phyloP scores from a whole-genome alignment of 495 filamentous ascomycete genomes.

The Trichoderma reesei region DNA sequence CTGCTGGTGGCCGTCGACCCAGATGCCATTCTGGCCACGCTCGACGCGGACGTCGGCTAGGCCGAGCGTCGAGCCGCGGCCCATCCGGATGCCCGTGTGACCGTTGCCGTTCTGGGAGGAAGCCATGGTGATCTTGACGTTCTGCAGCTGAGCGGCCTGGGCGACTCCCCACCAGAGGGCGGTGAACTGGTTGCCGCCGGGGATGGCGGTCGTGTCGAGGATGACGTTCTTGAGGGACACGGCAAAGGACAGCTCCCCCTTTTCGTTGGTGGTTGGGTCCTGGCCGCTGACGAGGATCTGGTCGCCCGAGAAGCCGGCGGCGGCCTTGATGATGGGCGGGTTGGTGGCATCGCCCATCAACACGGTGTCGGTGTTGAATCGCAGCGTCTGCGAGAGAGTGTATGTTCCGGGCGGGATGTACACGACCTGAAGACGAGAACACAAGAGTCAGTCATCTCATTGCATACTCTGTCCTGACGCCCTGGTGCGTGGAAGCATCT shows the following conservation, averaged over 20 bases:
- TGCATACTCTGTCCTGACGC: no score
- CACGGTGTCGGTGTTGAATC: conserved; percentile 48
- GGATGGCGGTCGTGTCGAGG: conserved; percentile 52
- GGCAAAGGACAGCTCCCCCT: conserved; percentile 41
- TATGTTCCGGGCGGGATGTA: conserved; percentile 60
- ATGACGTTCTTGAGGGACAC: conserved; percentile 60
- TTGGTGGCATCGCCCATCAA: conserved; percentile 59
- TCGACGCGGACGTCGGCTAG: conserved; percentile 28
- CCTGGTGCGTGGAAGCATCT: no score
- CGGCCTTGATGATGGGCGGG: conserved; percentile 52
- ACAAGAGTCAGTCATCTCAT: not conserved
- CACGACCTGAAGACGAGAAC: conserved; percentile 31
- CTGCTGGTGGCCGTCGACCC: conserved; percentile 58
- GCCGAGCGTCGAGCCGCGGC: conserved; percentile 38
- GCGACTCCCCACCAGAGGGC: conserved; percentile 67
- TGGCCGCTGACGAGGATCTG: conserved; percentile 36
- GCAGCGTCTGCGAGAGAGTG: conserved; percentile 44
- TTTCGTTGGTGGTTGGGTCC: conserved; percentile 20
- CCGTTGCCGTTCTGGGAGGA: conserved; percentile 31
- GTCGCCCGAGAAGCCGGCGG: conserved; percentile 30
- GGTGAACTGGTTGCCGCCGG: conserved; percentile 32
- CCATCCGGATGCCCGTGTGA: conserved; percentile 56
- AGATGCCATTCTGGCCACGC: conserved; percentile 35
- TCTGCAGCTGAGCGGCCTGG: conserved; percentile 57
- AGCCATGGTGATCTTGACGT: conserved; percentile 57